Conservation (phyloP, 116 monocot species). For the Phalaenopsis hybrid region DNA sequence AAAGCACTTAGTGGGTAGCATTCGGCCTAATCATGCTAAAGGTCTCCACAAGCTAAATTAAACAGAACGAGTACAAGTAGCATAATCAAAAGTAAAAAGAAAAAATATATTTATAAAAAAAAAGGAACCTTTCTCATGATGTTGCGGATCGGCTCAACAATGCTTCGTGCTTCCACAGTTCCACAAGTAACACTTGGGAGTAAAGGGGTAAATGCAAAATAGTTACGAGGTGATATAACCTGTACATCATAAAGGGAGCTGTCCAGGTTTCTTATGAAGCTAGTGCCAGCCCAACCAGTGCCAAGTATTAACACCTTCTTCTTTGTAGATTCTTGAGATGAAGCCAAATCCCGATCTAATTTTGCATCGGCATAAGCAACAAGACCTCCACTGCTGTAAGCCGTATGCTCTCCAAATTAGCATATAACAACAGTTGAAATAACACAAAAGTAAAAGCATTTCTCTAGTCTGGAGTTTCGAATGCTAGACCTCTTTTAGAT, state of each 20-base stretch:
- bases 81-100: neutral
- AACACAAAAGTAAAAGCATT: neutral
- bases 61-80: neutral
- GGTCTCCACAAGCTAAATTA: neutral
- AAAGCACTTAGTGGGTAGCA: neutral
- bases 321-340: slow-evolving; percentile 28
- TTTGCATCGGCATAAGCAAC: slow-evolving; percentile 82
- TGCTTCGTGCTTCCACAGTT: slow-evolving; percentile 84
- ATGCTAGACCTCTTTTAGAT: neutral
- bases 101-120: too few species aligned
- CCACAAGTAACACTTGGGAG: slow-evolving; percentile 95
- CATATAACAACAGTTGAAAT: neutral
- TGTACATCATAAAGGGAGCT: slow-evolving; percentile 66
- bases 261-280: slow-evolving; percentile 76
- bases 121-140: slow-evolving; percentile 55
- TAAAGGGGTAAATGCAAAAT: slow-evolving; percentile 89
- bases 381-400: slow-evolving; percentile 62
- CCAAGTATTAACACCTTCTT: slow-evolving; percentile 93
- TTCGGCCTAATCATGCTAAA: neutral
- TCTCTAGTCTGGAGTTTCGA: neutral
- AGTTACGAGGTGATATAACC: slow-evolving; percentile 87
- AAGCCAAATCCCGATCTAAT: slow-evolving; percentile 19
- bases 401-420: neutral
- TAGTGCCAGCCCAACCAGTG: slow-evolving; percentile 93
- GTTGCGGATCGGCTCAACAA: slow-evolving; percentile 84